phyloP scores from a whole-genome alignment of 345 rosid genomes.

The Brassica cretica region DNA sequence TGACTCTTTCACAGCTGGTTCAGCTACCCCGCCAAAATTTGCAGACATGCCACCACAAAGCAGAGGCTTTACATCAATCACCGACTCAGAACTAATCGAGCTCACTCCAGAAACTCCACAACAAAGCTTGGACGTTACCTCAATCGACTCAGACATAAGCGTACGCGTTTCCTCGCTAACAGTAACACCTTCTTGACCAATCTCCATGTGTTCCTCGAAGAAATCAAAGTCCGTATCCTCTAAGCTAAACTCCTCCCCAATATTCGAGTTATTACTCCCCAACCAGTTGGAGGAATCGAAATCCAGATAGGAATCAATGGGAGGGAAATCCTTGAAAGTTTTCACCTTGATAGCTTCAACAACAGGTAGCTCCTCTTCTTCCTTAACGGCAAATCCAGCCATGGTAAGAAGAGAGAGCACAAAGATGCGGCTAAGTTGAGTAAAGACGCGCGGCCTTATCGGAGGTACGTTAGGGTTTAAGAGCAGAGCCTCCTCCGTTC shows the following conservation, averaged over 20 bases:
- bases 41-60: constrained; percentile 4
- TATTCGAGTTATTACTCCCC: constrained; percentile 39
- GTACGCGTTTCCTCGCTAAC: constrained; percentile 16
- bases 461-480: constrained; percentile 21
- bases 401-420: constrained; percentile 35
- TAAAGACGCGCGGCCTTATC: constrained; percentile 30
- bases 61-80: constrained; percentile 22
- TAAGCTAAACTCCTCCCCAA: constrained; percentile 26
- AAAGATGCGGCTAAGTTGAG: constrained; percentile 30
- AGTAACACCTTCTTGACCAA: constrained; percentile 32
- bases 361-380: constrained; percentile 16
- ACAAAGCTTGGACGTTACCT: constrained; percentile 22
- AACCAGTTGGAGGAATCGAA: constrained; percentile 63
- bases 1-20: constrained; percentile 23
- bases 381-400: constrained; percentile 49
- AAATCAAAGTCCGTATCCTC: constrained; percentile 46
- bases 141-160: constrained; percentile 21
- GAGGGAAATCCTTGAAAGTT: constrained; percentile 29
- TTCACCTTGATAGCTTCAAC: background rate
- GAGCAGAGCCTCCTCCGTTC: constrained; percentile 7
- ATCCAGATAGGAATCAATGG: constrained; percentile 60
- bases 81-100: constrained; percentile 15
- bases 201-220: constrained; percentile 35
- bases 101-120: constrained; percentile 11
- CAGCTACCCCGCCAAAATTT: background rate